Percentiles rank a stretch among this genome's conserved stretches.
phyloP scores from a whole-genome alignment of 257 asterid species.

The Fraxinus anomala region DNA sequence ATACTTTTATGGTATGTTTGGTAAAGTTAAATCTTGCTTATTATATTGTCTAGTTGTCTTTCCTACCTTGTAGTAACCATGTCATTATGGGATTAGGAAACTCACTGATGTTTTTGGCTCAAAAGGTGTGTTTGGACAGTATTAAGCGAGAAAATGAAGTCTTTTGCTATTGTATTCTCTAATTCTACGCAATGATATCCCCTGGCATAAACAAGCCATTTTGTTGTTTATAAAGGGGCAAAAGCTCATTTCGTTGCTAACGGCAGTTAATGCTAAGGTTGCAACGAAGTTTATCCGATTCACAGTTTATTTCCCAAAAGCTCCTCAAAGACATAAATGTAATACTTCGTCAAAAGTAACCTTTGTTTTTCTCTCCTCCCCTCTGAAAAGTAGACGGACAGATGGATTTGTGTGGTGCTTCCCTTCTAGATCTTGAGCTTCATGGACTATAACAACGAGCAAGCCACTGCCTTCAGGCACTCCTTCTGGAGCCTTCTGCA shows the following conservation, averaged over 20 bases:
- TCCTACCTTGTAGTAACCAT: neutral
- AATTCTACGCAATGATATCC: no score
- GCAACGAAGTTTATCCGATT: neutral
- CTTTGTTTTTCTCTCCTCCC: constrained; percentile 87
- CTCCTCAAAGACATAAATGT: neutral
- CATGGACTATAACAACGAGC: constrained; percentile 82
- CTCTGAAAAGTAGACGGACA: constrained; percentile 69
- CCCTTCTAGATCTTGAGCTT: constrained; percentile 95
- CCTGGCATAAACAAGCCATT: neutral
- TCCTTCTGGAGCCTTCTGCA: constrained; percentile 92
- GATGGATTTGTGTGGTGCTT: constrained; percentile 90
- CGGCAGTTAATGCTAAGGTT: no score
- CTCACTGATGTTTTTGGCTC: neutral
- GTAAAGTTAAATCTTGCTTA: neutral
- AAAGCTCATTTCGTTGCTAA: no score
- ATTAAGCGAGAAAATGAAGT: neutral
- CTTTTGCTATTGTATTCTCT: no score
- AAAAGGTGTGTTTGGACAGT: neutral
- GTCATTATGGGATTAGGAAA: neutral
- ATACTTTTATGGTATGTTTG: no score
- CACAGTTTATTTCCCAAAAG: neutral
- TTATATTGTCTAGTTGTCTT: neutral
- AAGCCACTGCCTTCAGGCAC: constrained; percentile 89
- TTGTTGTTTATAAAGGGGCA: no score
- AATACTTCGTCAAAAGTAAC: constrained; percentile 29